These are phyloP conservation scores for Candida fluviatilis DNA, from an alignment of 805 yeast genomes.

Conservation along the genomic window DNA sequence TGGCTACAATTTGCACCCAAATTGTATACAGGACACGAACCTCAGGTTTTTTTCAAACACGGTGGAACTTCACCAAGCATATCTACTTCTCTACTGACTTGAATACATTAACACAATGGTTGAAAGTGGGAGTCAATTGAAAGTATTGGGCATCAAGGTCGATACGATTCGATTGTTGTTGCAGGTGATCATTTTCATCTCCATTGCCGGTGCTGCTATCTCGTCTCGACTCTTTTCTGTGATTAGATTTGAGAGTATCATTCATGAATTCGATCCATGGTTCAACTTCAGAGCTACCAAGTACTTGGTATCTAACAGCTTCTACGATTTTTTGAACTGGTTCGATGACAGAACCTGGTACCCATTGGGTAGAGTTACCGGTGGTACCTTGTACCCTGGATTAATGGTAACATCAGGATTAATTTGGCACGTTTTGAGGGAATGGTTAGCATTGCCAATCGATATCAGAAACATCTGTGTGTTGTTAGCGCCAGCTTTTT, in stretches of 20 bases:
- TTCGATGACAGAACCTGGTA: conserved; percentile 99
- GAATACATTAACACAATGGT: too few relatives aligned
- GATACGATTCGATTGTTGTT: conserved; percentile 45
- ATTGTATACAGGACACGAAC: neutral
- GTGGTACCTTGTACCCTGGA: conserved; percentile 98
- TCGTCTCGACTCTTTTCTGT: conserved; percentile 94
- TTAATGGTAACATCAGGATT: conserved; percentile 96
- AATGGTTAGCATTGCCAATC: conserved; percentile 68
- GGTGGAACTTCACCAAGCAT: neutral
- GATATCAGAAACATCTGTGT: conserved; percentile 97
- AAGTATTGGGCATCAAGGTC: conserved; percentile 27
- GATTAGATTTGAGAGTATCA: conserved; percentile 90
- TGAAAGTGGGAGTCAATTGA: conserved; percentile 16
- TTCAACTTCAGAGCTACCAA: conserved; percentile 96
- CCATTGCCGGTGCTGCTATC: conserved; percentile 87
- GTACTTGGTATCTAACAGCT: conserved; percentile 77
- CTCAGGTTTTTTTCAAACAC: neutral
- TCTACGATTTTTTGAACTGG: conserved; percentile 93
- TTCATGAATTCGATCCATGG: conserved; percentile 98
- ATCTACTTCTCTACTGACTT: too few relatives aligned
- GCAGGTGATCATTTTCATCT: conserved; percentile 62
- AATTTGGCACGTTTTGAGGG: conserved; percentile 69
- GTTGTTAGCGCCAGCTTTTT: conserved; percentile 91
- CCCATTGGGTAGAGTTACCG: conserved; percentile 97
- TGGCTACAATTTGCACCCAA: too few relatives aligned